Base-by-base conservation (phyloP, 2,329 filamentous ascomycete genomes). In the Thielaviopsis euricoi region DNA sequence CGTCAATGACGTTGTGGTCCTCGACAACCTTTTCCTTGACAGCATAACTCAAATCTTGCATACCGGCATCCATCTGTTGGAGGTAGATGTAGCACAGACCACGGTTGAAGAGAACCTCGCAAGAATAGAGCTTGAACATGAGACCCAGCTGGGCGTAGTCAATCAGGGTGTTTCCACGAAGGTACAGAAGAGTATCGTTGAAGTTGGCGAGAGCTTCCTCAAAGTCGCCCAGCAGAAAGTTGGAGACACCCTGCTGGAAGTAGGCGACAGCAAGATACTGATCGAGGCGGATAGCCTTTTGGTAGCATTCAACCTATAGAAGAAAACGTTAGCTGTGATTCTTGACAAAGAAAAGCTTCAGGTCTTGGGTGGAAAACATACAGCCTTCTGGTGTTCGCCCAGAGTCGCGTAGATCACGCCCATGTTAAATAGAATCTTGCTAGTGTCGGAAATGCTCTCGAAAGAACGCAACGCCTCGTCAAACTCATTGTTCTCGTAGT, bases 341-440 rank as follows among this genome's bases (percentile, higher is more conserved):
- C n/a, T n/a, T n/a, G n/a, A n/a, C n/a, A n/a, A n/a, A n/a, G 22
- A 25, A 17, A n/a, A 40, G 6, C 9, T 19, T 15, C 6, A 55
- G 7, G 43, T 23, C n/a, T 52, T 46, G 19, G 23, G 52, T 15
- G 2, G 56, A 57, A 21, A 13, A 77, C 89, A 71, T 76, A 95
- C 91, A 67, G 93, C 93, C 76, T 89, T 89, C 69, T 91, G 87
- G 72, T 98, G 93, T 69, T 97, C 89, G 64, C 93, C 93, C 19
- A 98, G 77, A 0, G 93, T 97, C 46, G 93, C 93, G 74, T 96
- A 87, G 65, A 98, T 97, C 46, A 98, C 91, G 64, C 93, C 93
- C 71, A 91, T 94, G 68, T 98, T 98, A 77, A 98, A 98, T 61
- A 95, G 77, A 62, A 98, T 98, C 76, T 95, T 97, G 65, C 93